These are phyloP conservation scores for Allium sativum DNA, from an alignment of 106 monocot species.

Conservation along the genomic window DNA sequence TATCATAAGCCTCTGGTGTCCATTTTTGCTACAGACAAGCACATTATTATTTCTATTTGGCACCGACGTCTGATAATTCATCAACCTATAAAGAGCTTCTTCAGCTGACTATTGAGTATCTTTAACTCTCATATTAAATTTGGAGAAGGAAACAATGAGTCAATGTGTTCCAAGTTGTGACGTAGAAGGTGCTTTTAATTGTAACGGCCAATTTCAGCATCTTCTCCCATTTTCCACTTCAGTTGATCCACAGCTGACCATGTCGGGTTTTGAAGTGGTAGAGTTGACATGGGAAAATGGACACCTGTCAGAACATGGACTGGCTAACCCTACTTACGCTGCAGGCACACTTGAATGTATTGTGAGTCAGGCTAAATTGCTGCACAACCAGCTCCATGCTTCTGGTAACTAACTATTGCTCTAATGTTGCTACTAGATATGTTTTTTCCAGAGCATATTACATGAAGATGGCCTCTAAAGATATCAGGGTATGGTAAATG, in stretches of 20 bases:
- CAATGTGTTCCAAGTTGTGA: constrained; percentile 81
- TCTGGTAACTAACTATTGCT: too few relatives aligned
- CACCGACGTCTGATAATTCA: too few relatives aligned
- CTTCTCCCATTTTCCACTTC: background rate
- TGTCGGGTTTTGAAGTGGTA: constrained; percentile 43
- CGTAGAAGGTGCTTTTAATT: constrained; percentile 12
- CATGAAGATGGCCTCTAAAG: too few relatives aligned
- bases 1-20: too few relatives aligned
- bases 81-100: too few relatives aligned
- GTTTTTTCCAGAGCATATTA: too few relatives aligned
- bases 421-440: too few relatives aligned
- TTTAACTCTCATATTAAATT: too few relatives aligned
- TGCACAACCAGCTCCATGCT: background rate
- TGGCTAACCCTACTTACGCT: constrained; percentile 15
- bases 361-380: constrained; percentile 45
- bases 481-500: too few relatives aligned
- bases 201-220: background rate
- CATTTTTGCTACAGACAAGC: too few relatives aligned
- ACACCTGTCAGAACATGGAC: constrained; percentile 37
- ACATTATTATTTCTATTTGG: too few relatives aligned
- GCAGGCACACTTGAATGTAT: constrained; percentile 52
- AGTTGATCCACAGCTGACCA: background rate
- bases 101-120: too few relatives aligned
- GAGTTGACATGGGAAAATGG: constrained; percentile 84
- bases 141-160: constrained; percentile 26